Conservation (phyloP, 495 filamentous ascomycete genomes). For the Aspergillus campestris region DNA sequence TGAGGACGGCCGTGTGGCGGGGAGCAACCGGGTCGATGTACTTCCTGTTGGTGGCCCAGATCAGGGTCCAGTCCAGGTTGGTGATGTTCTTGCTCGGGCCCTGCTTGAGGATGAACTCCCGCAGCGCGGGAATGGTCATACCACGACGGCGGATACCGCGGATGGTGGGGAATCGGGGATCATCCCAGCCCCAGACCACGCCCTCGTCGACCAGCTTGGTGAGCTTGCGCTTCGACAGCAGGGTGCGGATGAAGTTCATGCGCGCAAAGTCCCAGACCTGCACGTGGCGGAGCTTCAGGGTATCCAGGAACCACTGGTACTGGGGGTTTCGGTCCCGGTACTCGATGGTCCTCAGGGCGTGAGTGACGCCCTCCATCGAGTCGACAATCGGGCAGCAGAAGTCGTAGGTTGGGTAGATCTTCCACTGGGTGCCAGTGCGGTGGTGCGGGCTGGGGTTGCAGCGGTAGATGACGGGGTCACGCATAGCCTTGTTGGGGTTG, state of each 20-base stretch:
- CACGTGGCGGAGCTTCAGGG: constrained; percentile 75
- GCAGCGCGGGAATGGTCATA: constrained; percentile 81
- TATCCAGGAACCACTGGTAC: constrained; percentile 92
- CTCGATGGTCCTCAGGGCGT: constrained; percentile 91
- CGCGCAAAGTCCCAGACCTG: constrained; percentile 97
- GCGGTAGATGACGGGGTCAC: constrained; percentile 93
- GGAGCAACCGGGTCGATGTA: constrained; percentile 83
- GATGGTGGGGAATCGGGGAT: constrained; percentile 90
- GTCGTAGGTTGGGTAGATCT: constrained; percentile 95
- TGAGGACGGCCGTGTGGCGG: constrained; percentile 72
- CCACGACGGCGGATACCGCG: constrained; percentile 82
- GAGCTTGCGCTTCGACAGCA: constrained; percentile 91
- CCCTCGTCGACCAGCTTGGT: constrained; percentile 85
- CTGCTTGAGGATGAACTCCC: constrained; percentile 89
- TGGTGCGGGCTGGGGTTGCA: constrained; percentile 74
- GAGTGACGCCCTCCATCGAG: constrained; percentile 83
- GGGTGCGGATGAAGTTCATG: constrained; percentile 88
- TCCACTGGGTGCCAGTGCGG: constrained; percentile 83
- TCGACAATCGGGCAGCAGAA: constrained; percentile 91
- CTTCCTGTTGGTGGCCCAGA: constrained; percentile 96
- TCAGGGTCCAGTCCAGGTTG: constrained; percentile 81
- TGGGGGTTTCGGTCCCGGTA: constrained; percentile 96
- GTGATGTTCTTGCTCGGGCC: constrained; percentile 83
- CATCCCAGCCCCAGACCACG: constrained; percentile 87
- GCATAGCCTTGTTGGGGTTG: constrained; percentile 76